A percentile compares a stretch with the other conserved stretches of the same genome.
Conservation (phyloP, 2,329 filamentous ascomycete species). For the Cladophialophora chaetospira region DNA sequence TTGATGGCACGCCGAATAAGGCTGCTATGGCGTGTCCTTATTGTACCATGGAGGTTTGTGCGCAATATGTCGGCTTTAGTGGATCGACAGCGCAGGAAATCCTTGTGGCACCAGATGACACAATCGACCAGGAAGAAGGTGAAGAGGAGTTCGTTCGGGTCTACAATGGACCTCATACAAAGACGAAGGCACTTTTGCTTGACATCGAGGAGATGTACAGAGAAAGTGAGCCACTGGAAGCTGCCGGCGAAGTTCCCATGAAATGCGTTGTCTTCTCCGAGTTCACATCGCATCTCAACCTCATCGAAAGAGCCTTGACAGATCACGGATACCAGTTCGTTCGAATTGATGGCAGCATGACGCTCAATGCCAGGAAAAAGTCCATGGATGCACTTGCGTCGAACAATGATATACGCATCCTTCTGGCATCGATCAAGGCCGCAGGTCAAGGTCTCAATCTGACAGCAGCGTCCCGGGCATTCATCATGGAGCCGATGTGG, state of each 20-base stretch:
- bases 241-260: constrained; percentile 70
- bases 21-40: constrained; percentile 63
- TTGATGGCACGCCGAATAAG: constrained; percentile 50
- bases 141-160: constrained; percentile 27
- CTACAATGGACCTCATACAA: constrained; percentile 90
- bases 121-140: constrained; percentile 48
- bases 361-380: constrained; percentile 68
- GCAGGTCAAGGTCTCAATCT: constrained; percentile 91
- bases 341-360: constrained; percentile 91
- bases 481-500: constrained; percentile 98
- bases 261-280: constrained; percentile 94
- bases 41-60: constrained; percentile 66
- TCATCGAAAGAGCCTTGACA: constrained; percentile 80
- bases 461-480: constrained; percentile 81
- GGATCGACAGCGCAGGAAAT: constrained; percentile 56
- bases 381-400: constrained; percentile 79
- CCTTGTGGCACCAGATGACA: constrained; percentile 58
- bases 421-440: constrained; percentile 88
- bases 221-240: constrained; percentile 55
- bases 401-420: constrained; percentile 70
- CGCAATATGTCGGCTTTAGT: constrained; percentile 69
- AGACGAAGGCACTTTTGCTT: constrained; percentile 79
- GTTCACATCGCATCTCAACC: constrained; percentile 94
- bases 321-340: constrained; percentile 67
- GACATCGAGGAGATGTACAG: constrained; percentile 67